These are phyloP conservation scores for Cladorrhinum sp. DNA, from an alignment of 2,329 filamentous ascomycete species.

Conservation along the genomic window DNA sequence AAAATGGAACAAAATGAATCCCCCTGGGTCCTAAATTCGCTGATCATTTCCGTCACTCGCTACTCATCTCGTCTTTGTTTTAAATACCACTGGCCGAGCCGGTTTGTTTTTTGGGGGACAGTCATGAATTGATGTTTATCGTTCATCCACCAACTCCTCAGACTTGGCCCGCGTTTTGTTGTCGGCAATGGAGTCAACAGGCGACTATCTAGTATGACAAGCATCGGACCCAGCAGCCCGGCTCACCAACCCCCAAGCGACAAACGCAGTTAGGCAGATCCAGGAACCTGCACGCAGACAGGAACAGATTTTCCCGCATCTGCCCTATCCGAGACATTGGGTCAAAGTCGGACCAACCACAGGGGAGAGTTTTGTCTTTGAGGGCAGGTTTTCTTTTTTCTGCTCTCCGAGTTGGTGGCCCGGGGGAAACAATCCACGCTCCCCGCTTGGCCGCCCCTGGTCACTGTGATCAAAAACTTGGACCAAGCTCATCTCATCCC, in stretches of 20 bases:
- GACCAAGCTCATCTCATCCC: not conserved
- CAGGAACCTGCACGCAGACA: not conserved
- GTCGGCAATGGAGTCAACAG: not conserved
- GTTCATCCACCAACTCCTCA: not conserved
- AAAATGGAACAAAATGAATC: slow-evolving; percentile 16
- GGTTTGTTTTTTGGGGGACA: not conserved
- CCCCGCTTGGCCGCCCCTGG: slow-evolving; percentile 1
- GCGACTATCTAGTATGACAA: slow-evolving; percentile 5
- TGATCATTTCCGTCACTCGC: slow-evolving; percentile 10
- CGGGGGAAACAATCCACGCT: slow-evolving; percentile 4
- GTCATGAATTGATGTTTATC: not conserved
- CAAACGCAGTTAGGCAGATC: not conserved
- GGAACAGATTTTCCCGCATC: not conserved
- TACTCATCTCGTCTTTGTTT: slow-evolving; percentile 6
- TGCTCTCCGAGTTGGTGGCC: not conserved
- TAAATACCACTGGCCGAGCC: slow-evolving; percentile 13
- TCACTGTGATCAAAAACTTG: slow-evolving; percentile 2
- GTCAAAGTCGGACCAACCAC: not conserved
- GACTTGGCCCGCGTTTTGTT: not conserved
- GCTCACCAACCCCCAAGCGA: not conserved
- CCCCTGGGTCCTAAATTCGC: slow-evolving; percentile 13
- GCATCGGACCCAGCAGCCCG: not conserved
- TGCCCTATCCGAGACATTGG: slow-evolving; percentile 6
- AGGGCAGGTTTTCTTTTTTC: slow-evolving; percentile 1
- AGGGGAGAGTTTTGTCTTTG: not conserved